Evolutionary conservation across 2,329 filamentous ascomycete genomes (phyloP).

Genomic region (Karstenula rhodostoma): DNA sequence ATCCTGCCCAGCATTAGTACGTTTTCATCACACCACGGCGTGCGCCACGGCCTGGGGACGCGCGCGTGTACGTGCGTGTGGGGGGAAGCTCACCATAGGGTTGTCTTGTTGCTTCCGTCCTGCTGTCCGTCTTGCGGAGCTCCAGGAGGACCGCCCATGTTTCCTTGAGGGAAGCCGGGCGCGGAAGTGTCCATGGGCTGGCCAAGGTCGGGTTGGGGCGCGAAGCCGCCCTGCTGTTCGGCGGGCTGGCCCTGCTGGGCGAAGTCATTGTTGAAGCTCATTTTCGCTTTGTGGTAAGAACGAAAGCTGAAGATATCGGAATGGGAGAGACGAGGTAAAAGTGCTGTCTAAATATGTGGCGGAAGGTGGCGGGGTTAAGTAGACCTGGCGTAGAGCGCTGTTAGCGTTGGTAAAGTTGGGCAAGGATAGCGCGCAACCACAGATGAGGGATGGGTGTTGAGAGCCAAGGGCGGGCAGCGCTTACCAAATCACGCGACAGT

Average conservation of each 20-base stretch:
- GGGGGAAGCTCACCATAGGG: constrained; percentile 55
- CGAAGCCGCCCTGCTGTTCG: constrained; percentile 57
- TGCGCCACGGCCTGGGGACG: not conserved
- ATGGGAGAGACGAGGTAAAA: constrained; percentile 16
- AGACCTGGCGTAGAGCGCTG: constrained; percentile 31
- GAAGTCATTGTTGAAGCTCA: constrained; percentile 74
- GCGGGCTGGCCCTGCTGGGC: constrained; percentile 68
- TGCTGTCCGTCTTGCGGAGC: constrained; percentile 46
- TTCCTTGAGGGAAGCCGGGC: constrained; percentile 59
- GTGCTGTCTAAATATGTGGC: constrained; percentile 43
- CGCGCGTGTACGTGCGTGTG: constrained; percentile 8
- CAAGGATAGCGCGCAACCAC: constrained; percentile 2
- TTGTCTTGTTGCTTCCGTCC: constrained; percentile 59
- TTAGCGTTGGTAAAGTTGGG: constrained; percentile 37
- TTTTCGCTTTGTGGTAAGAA: constrained; percentile 48
- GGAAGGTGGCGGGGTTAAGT: constrained; percentile 31
- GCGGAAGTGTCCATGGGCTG: constrained; percentile 65
- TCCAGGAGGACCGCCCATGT: constrained; percentile 53
- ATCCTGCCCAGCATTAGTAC: constrained; percentile 70
- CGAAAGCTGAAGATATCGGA: constrained; percentile 20
- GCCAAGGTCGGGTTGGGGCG: constrained; percentile 60
- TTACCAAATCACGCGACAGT: constrained; percentile 33
- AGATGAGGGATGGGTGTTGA: constrained; percentile 13
- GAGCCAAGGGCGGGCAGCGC: constrained; percentile 31
- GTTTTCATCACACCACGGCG: not conserved